phyloP scores from a whole-genome alignment of 176 grass and related monocot genomes.

The Elaeis guineensis region DNA sequence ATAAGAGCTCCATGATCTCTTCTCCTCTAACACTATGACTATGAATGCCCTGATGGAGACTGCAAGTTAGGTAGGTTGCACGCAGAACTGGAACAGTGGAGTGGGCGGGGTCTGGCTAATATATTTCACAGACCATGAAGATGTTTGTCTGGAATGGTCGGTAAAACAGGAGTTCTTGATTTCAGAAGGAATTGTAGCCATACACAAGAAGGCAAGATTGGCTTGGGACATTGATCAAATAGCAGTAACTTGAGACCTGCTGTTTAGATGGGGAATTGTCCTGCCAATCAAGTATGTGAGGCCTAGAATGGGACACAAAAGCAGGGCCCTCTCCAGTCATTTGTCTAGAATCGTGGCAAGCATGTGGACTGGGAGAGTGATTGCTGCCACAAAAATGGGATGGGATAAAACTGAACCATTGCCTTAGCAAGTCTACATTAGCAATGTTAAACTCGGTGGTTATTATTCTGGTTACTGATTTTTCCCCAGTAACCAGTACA shows the following conservation, averaged over 20 bases:
- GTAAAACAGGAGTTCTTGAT: neutral
- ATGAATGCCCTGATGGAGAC: too few relatives aligned
- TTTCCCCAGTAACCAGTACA: too few relatives aligned
- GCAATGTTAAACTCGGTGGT: too few relatives aligned
- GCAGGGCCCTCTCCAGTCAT: neutral
- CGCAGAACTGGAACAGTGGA: too few relatives aligned
- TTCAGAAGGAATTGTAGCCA: constrained; percentile 5
- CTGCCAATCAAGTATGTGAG: neutral
- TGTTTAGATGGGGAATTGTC: neutral
- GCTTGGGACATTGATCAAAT: neutral
- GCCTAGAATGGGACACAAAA: neutral
- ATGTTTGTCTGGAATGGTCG: too few relatives aligned
- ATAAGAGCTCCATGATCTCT: too few relatives aligned
- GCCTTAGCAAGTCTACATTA: neutral
- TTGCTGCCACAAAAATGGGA: neutral
- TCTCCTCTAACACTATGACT: too few relatives aligned
- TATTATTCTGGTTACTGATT: too few relatives aligned
- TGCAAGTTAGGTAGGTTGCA: too few relatives aligned
- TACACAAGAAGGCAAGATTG: neutral
- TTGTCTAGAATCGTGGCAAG: neutral
- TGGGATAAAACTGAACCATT: neutral
- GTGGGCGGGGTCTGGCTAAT: too few relatives aligned
- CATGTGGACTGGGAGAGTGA: neutral
- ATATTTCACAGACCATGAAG: too few relatives aligned
- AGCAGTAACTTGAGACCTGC: neutral